A percentile compares a stretch with the other conserved stretches of the same genome.
Conservation (phyloP, 164 flowering plant species). For the Taxillus chinensis region DNA sequence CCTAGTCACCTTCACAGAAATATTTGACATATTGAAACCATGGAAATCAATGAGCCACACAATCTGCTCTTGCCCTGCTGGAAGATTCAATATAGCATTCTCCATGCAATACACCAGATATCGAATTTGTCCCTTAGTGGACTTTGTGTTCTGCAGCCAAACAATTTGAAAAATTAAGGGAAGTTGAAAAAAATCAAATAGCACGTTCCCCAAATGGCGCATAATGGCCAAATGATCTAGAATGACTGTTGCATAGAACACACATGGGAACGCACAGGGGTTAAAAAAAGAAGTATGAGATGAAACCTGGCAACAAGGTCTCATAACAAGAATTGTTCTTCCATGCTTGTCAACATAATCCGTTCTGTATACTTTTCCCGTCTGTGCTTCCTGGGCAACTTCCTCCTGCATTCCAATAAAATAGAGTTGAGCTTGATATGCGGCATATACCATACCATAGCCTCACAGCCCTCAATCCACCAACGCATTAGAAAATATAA, state of each 20-base stretch:
- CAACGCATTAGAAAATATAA: too few species aligned
- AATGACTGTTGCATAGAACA: not conserved
- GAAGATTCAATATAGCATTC: constrained; percentile 81
- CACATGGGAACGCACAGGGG: not conserved
- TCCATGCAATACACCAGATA: constrained; percentile 94
- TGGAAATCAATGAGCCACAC: constrained; percentile 90
- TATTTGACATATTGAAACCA: constrained; percentile 59
- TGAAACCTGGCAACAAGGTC: constrained; percentile 73
- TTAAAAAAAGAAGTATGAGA: not conserved
- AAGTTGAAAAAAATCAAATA: too few species aligned
- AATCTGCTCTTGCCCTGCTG: constrained; percentile 79
- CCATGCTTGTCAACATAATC: constrained; percentile 63
- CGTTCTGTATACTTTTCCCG: constrained; percentile 74
- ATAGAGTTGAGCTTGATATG: not conserved
- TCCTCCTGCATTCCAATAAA: constrained; percentile 46
- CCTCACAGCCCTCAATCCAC: too few species aligned
- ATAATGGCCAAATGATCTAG: not conserved
- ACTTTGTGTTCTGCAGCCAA: constrained; percentile 70
- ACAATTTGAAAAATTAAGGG: not conserved
- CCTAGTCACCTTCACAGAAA: constrained; percentile 59
- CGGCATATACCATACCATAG: too few species aligned
- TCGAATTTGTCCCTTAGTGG: constrained; percentile 64
- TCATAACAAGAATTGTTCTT: constrained; percentile 77
- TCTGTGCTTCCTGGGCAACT: constrained; percentile 75
- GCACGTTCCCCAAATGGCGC: too few species aligned